Evolutionary conservation across 1,284 basidiomycete genomes (phyloP).

Genomic region (Cutaneotrichosporon mucoides): DNA sequence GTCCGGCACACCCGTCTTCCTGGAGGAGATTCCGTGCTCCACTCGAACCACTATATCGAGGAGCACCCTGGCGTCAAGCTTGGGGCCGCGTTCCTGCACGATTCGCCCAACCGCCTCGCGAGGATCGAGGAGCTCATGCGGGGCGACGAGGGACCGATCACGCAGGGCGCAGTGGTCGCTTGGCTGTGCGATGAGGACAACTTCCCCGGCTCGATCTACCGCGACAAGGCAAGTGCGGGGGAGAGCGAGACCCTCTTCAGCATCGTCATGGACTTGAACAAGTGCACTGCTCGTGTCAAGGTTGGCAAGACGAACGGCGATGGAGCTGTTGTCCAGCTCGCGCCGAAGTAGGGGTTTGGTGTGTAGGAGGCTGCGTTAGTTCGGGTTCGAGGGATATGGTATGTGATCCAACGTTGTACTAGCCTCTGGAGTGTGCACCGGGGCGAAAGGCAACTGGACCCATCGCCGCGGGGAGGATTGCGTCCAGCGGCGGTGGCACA

Average conservation of each 20-base stretch:
- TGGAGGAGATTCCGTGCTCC: constrained; percentile 6
- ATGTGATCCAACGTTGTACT: no score
- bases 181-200: constrained; percentile 14
- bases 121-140: constrained; percentile 13
- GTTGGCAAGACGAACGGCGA: constrained; percentile 13
- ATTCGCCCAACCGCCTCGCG: constrained; percentile 9
- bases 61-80: constrained; percentile 16
- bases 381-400: no score
- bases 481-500: no score
- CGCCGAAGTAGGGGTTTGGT: not conserved
- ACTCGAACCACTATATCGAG: constrained; percentile 23
- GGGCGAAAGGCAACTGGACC: no score
- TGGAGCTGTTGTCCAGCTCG: constrained; percentile 5
- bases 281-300: constrained; percentile 3
- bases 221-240: constrained; percentile 2
- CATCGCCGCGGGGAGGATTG: no score
- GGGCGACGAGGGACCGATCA: not conserved
- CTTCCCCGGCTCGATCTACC: constrained; percentile 15
- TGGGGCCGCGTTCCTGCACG: not conserved
- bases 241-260: constrained; percentile 16
- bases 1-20: constrained; percentile 2
- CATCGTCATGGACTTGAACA: constrained; percentile 19
- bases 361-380: not conserved
- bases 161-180: not conserved
- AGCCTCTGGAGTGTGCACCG: no score